Base-by-base conservation (phyloP, 192 early-diverging fungal genomes). In the Chytriomyces sp. region DNA sequence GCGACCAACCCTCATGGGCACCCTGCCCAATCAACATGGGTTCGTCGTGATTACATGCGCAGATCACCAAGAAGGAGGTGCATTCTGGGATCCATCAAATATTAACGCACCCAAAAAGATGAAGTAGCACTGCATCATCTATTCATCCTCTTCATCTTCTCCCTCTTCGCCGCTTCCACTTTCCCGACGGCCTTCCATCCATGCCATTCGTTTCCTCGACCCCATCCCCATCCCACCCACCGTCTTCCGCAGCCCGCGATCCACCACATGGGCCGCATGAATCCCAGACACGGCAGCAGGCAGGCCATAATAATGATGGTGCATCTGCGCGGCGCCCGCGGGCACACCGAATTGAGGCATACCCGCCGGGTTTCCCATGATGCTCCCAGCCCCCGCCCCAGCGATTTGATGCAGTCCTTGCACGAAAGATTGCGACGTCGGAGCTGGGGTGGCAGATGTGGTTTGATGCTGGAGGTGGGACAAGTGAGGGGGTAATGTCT, bases 271-370 rank as follows among this genome's bases (percentile, higher is more conserved):
- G 5, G 33, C 19, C 10, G 26, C 53, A 38, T 70, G 68, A 54
- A 68, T 68, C 7, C 26, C 26, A 14, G 56, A 28, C n/a, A n/a
- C n/a, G 2, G 14, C 22, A n/a, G 53, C 55, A 70, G 34, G n/a
- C 28, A 70, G 55, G 3, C 68, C 68, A 40, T 70, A 70, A 40
- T 70, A 70, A 59, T 70, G 68, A 30, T 70, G 68, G 41, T 70
- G 68, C 68, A 70, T 70, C 25, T 70, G 68, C 52, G 68, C 54
- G 4, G 68, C 68, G 25, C 68, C 57, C 22, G 68, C 68, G 2
- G 68, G 3, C 6, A 70, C 57, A 6, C 68, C 68, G 59, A 70
- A 70, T 33, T 70, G 68, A 19, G 68, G 68, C 55, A 70, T 70
- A 7, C 65, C 65, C 4, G 41, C 10, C 3, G n/a, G 31, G 17